A percentile compares a stretch with the other conserved stretches of the same genome.
These are phyloP conservation scores for Cyclotella distinguenda DNA, from an alignment of 108 stramenopile species.

Conservation along the genomic window DNA sequence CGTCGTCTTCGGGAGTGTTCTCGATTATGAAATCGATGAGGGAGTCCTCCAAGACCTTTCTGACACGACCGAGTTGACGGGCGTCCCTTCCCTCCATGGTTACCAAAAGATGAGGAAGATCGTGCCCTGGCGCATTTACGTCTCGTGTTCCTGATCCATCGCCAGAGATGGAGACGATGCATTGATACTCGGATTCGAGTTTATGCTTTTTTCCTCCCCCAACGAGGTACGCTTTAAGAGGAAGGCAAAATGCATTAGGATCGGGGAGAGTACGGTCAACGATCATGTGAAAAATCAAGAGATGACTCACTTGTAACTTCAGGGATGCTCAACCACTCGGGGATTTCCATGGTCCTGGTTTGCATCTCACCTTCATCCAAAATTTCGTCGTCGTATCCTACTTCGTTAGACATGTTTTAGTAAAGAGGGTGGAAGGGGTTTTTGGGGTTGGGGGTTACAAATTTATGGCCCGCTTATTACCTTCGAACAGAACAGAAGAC, in stretches of 20 bases:
- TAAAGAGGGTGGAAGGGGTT: too few species aligned
- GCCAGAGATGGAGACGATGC: slow-evolving; percentile 35
- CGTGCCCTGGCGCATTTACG: slow-evolving; percentile 6
- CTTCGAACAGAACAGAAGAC: too few species aligned
- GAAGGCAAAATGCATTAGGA: not conserved
- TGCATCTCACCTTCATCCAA: slow-evolving; percentile 1
- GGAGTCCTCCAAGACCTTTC: slow-evolving; percentile 20
- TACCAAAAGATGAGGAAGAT: slow-evolving; percentile 28
- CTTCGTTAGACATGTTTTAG: too few species aligned
- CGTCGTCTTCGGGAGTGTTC: slow-evolving; percentile 4
- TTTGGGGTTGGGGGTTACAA: too few species aligned
- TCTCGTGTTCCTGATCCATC: slow-evolving; percentile 20
- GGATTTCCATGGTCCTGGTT: slow-evolving; percentile 35
- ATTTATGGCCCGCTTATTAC: too few species aligned
- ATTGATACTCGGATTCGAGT: slow-evolving; percentile 45
- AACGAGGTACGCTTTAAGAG: slow-evolving; percentile 19
- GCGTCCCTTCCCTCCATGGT: slow-evolving; percentile 26
- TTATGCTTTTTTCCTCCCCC: slow-evolving; percentile 19
- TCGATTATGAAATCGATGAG: slow-evolving; percentile 25
- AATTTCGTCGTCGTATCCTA: slow-evolving; percentile 10
- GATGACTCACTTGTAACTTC: slow-evolving; percentile 38
- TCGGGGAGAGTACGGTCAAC: not conserved
- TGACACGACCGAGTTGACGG: slow-evolving; percentile 34
- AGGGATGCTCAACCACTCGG: slow-evolving; percentile 40
- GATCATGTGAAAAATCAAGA: not conserved